phyloP scores from a whole-genome alignment of 2,329 filamentous ascomycete species.

The Ustilaginoidea virens region DNA sequence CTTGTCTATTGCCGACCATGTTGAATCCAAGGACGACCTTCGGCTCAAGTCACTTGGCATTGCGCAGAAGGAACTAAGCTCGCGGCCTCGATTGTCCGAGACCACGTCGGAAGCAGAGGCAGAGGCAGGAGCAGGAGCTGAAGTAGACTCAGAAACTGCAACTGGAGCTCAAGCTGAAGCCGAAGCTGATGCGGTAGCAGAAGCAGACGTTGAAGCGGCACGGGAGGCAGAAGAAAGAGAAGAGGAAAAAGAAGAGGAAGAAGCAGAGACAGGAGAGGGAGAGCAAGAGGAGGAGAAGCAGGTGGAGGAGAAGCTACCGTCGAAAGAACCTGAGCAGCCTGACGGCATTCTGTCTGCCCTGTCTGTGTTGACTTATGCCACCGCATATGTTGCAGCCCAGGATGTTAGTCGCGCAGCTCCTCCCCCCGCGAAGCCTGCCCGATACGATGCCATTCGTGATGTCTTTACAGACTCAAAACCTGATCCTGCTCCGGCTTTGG shows the following conservation, averaged over 20 bases:
- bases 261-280: too few species aligned
- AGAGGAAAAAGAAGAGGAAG: too few species aligned
- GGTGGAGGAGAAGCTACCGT: too few species aligned
- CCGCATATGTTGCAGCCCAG: constrained; percentile 16
- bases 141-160: too few species aligned
- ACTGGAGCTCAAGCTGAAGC: too few species aligned
- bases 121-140: too few species aligned
- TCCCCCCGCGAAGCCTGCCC: constrained; percentile 15
- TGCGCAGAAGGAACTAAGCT: constrained; percentile 17
- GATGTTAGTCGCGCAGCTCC: constrained; percentile 11
- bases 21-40: constrained; percentile 18
- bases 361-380: constrained; percentile 16
- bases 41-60: constrained; percentile 20
- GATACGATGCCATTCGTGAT: constrained; percentile 24
- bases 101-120: constrained; percentile 11
- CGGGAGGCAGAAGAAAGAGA: too few species aligned
- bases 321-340: too few species aligned
- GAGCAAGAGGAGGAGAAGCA: too few species aligned
- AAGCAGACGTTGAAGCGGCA: too few species aligned
- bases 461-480: constrained; percentile 24
- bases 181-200: too few species aligned
- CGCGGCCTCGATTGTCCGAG: constrained; percentile 13
- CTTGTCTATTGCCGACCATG: constrained; percentile 16
- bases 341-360: constrained; percentile 14
- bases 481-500: constrained; percentile 10